These are phyloP conservation scores for Omphalea diandra DNA, from an alignment of 441 rosid species.

Conservation along the genomic window DNA sequence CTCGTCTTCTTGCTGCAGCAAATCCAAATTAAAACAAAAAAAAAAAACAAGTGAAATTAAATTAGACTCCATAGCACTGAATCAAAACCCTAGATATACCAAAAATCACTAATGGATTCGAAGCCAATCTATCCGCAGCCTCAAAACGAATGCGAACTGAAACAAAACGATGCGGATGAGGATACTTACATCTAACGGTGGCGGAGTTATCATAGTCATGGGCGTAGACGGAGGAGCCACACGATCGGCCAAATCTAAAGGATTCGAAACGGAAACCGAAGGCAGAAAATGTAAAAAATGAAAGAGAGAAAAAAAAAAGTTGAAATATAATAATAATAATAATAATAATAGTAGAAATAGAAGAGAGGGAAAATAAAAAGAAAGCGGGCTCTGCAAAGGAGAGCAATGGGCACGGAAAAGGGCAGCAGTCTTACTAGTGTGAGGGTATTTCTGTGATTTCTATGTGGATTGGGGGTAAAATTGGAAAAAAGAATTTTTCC, in stretches of 20 bases:
- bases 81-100: slow-evolving; percentile 45
- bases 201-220: slow-evolving; percentile 90
- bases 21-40: too few species aligned
- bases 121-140: slow-evolving; percentile 28
- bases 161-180: slow-evolving; percentile 16
- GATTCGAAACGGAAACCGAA: slow-evolving; percentile 19
- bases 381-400: slow-evolving; percentile 28
- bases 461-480: not conserved
- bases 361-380: slow-evolving; percentile 2
- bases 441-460: slow-evolving; percentile 30
- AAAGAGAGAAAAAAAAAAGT: slow-evolving; percentile 14
- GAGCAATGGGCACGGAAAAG: slow-evolving; percentile 7
- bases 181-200: slow-evolving; percentile 68
- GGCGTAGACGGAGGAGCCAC: slow-evolving; percentile 26
- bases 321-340: not conserved
- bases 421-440: not conserved
- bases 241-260: slow-evolving; percentile 43
- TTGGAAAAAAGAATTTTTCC: not conserved
- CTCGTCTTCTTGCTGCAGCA: slow-evolving; percentile 93
- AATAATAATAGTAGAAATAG: not conserved
- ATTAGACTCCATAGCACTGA: slow-evolving; percentile 20
- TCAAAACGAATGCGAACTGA: slow-evolving; percentile 6
- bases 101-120: slow-evolving; percentile 1
- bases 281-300: slow-evolving; percentile 28
- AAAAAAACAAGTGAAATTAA: too few species aligned